These are phyloP conservation scores for Saccharomycopsis amapae DNA, from an alignment of 805 yeast genomes.

Conservation along the genomic window DNA sequence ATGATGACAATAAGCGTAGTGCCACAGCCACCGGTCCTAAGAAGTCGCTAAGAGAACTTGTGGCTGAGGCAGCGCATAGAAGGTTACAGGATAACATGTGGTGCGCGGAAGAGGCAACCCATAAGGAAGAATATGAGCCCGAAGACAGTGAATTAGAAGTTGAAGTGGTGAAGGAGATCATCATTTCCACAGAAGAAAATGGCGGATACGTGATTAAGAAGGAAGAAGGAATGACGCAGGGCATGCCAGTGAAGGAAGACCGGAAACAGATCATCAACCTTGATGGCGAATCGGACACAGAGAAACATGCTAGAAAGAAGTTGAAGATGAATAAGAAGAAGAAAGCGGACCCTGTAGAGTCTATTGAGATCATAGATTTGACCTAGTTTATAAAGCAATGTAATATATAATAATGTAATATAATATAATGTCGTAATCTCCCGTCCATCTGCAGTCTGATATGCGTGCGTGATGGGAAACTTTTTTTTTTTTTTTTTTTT, in stretches of 20 bases:
- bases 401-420: too few relatives aligned
- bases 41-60: conserved; percentile 35
- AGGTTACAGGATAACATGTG: conserved; percentile 46
- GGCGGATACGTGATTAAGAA: not conserved
- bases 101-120: conserved; percentile 31
- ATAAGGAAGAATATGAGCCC: conserved; percentile 29
- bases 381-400: too few relatives aligned
- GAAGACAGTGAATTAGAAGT: conserved; percentile 39
- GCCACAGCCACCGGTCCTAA: too few relatives aligned
- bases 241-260: not conserved
- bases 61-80: conserved; percentile 56
- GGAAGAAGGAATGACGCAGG: not conserved
- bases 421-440: too few relatives aligned
- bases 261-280: not conserved
- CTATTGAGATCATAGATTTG: conserved; percentile 2
- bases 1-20: conserved; percentile 20
- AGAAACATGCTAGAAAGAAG: not conserved
- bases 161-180: conserved; percentile 12
- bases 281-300: too few relatives aligned
- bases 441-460: too few relatives aligned
- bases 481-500: too few relatives aligned
- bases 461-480: too few relatives aligned
- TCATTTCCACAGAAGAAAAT: not conserved
- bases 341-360: too few relatives aligned
- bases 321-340: not conserved